A percentile compares a stretch with the other conserved stretches of the same genome.
Evolutionary conservation across 345 rosid species (phyloP).

Genomic region (Syzygium jambos): DNA sequence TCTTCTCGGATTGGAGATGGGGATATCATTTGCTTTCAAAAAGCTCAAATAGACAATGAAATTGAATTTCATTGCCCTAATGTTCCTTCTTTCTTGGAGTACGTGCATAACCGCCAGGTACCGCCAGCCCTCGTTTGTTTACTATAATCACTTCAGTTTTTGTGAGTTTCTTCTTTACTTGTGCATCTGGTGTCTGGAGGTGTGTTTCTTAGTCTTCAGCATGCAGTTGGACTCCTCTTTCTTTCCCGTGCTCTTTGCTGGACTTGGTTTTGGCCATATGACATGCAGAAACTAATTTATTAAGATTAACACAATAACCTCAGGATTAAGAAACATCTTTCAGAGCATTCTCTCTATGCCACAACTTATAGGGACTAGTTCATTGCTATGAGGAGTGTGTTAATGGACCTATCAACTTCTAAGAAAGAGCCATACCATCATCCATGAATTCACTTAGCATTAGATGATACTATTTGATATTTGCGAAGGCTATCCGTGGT

Average conservation of each 20-base stretch:
- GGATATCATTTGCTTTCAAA: constrained; percentile 28
- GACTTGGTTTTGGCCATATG: background rate
- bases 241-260: background rate
- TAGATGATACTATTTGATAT: too few species aligned
- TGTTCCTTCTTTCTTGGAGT: constrained; percentile 84
- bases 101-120: constrained; percentile 91
- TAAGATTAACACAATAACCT: too few species aligned
- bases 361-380: too few species aligned
- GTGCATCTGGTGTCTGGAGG: background rate
- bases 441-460: too few species aligned
- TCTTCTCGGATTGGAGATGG: constrained; percentile 34
- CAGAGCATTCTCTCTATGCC: too few species aligned
- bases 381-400: too few species aligned
- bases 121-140: background rate
- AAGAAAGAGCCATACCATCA: too few species aligned
- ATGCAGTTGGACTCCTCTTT: background rate
- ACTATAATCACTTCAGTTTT: background rate
- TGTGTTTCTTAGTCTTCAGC: background rate
- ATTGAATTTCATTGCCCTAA: constrained; percentile 51
- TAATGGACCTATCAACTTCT: too few species aligned
- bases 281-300: background rate
- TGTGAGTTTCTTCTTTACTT: background rate
- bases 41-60: constrained; percentile 29
- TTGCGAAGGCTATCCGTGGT: too few species aligned
- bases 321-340: too few species aligned